Conservation (phyloP, 257 asterid species). For the Nicotiana obtusifolia region DNA sequence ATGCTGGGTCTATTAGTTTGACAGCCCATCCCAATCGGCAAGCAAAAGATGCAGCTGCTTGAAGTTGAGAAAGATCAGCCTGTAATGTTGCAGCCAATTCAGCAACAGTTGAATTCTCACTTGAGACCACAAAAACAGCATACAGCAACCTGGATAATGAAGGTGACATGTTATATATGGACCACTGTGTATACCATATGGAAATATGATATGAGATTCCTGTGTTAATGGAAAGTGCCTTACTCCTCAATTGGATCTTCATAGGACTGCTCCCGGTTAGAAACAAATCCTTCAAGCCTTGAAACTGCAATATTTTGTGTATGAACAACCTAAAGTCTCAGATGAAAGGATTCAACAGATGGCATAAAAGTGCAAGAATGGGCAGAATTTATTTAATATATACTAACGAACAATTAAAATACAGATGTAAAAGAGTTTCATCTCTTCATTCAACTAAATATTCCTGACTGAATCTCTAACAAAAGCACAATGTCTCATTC, state of each 20-base stretch:
- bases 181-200: slow-evolving; percentile 11
- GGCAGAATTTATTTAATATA: background rate
- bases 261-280: slow-evolving; percentile 96
- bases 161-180: slow-evolving; percentile 23
- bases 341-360: slow-evolving; percentile 2
- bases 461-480: background rate
- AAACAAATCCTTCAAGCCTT: slow-evolving; percentile 99
- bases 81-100: slow-evolving; percentile 91
- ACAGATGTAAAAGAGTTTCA: background rate
- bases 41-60: slow-evolving; percentile 98
- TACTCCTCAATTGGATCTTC: slow-evolving; percentile 99
- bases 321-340: slow-evolving; percentile 21
- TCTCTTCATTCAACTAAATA: background rate
- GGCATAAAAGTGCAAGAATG: background rate
- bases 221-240: slow-evolving; percentile 24
- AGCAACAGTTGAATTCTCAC: slow-evolving; percentile 95
- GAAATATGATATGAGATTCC: slow-evolving; percentile 19
- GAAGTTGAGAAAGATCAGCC: slow-evolving; percentile 95
- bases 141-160: slow-evolving; percentile 78
- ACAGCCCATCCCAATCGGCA: slow-evolving; percentile 99
- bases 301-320: slow-evolving; percentile 67
- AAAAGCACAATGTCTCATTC: background rate
- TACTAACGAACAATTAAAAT: background rate
- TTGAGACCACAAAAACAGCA: slow-evolving; percentile 98
- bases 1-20: slow-evolving; percentile 87